Percentiles rank a stretch among this genome's conserved stretches.
Conservation (phyloP, 169 alveolate genomes). For the Eimeria maxima region DNA sequence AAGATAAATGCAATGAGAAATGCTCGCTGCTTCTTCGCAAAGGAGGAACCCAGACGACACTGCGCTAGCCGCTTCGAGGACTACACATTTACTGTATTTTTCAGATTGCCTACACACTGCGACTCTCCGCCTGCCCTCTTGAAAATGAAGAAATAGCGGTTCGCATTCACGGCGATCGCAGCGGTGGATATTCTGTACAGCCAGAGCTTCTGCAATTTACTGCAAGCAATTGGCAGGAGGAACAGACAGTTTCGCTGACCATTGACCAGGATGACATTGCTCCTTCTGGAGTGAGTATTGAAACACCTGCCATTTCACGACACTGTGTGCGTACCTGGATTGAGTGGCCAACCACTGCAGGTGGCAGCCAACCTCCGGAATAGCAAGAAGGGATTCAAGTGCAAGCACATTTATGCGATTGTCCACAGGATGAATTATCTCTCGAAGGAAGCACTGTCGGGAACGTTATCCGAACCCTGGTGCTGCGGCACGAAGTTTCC, state of each 20-base stretch:
- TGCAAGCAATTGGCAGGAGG: slow-evolving; percentile 28
- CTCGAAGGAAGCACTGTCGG: slow-evolving; percentile 34
- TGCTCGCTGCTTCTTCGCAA: neutral
- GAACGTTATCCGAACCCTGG: slow-evolving; percentile 23
- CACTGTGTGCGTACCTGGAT: neutral
- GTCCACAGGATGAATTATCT: slow-evolving; percentile 3
- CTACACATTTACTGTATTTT: neutral
- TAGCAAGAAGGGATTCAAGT: neutral
- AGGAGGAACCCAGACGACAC: neutral
- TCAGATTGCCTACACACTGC: slow-evolving; percentile 64
- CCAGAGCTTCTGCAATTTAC: slow-evolving; percentile 43
- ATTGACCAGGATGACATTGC: slow-evolving; percentile 65
- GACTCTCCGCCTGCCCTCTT: slow-evolving; percentile 60
- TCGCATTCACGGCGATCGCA: slow-evolving; percentile 3
- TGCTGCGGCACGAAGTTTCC: slow-evolving; percentile 27
- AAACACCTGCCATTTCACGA: neutral
- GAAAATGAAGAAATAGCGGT: slow-evolving; percentile 39
- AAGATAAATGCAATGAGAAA: neutral
- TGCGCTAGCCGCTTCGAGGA: neutral
- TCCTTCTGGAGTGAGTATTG: slow-evolving; percentile 44
- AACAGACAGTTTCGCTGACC: neutral
- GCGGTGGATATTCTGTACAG: slow-evolving; percentile 14
- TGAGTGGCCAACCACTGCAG: neutral
- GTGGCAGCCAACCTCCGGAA: neutral
- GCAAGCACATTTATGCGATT: neutral